Conservation (phyloP, 2,329 filamentous ascomycete genomes). For the Rachicladosporium sp. region DNA sequence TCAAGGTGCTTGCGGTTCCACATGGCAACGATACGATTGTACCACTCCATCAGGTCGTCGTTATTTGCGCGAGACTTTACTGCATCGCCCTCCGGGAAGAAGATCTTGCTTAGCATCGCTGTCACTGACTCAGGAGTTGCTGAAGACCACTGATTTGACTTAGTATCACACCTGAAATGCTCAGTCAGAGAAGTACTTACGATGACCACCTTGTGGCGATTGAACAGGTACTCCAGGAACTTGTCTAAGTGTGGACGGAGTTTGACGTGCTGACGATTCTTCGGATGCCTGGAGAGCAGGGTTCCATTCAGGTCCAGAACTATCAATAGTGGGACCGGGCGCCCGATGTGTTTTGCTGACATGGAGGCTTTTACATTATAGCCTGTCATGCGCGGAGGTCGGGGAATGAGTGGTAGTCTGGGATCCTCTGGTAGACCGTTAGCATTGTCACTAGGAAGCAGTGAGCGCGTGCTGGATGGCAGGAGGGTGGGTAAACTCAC, state of each 20-base stretch:
- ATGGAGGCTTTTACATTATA: background rate
- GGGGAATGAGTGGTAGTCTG: too few species aligned
- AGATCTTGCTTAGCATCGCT: constrained; percentile 53
- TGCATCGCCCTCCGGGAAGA: constrained; percentile 39
- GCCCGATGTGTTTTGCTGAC: too few species aligned
- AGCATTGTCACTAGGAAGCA: too few species aligned
- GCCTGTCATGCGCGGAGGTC: background rate
- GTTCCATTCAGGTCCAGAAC: constrained; percentile 92
- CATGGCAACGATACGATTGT: constrained; percentile 47
- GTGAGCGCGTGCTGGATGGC: too few species aligned
- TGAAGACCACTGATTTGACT: constrained; percentile 56
- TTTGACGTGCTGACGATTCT: constrained; percentile 18
- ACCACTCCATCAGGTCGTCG: constrained; percentile 8
- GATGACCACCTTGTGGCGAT: constrained; percentile 52
- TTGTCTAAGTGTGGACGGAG: constrained; percentile 52
- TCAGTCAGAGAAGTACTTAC: too few species aligned
- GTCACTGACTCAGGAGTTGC: constrained; percentile 61
- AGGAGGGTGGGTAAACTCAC: too few species aligned
- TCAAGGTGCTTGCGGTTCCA: constrained; percentile 72
- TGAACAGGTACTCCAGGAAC: constrained; percentile 65
- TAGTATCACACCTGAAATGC: constrained; percentile 41
- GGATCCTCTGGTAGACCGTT: too few species aligned
- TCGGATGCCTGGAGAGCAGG: constrained; percentile 53
- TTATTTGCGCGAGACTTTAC: too few species aligned
- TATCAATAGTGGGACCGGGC: constrained; percentile 47